phyloP scores from a whole-genome alignment of 495 filamentous ascomycete species.

The Podospora appendiculata region DNA sequence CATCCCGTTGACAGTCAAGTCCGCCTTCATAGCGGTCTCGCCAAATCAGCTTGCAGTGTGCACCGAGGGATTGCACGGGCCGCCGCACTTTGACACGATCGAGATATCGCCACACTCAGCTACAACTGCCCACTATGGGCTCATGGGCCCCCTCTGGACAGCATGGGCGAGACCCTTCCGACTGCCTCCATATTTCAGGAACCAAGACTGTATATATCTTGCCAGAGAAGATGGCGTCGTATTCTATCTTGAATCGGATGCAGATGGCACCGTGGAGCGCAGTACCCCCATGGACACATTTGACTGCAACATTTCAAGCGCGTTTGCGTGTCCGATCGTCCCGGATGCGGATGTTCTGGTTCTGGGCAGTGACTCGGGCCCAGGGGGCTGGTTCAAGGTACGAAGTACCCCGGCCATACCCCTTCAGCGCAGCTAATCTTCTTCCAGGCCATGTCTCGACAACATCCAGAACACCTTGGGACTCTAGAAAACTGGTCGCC shows the following conservation, averaged over 20 bases:
- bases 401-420: neutral
- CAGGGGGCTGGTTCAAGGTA: conserved; percentile 69
- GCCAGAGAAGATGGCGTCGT: conserved; percentile 75
- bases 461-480: conserved; percentile 38
- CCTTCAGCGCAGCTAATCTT: conserved; percentile 8
- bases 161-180: conserved; percentile 69
- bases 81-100: conserved; percentile 33
- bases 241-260: conserved; percentile 57
- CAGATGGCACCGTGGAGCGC: conserved; percentile 38
- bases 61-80: conserved; percentile 46
- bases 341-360: conserved; percentile 66
- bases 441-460: conserved; percentile 28
- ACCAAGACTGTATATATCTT: conserved; percentile 65
- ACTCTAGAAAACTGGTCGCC: conserved; percentile 74
- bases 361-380: conserved; percentile 71
- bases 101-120: conserved; percentile 19
- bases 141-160: conserved; percentile 39
- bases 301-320: conserved; percentile 53
- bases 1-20: conserved; percentile 57
- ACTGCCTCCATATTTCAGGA: conserved; percentile 47
- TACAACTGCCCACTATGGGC: conserved; percentile 33
- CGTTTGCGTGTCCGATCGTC: conserved; percentile 50
- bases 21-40: conserved; percentile 58
- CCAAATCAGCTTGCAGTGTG: conserved; percentile 52
- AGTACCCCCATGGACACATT: conserved; percentile 50